Percentiles rank a stretch among this genome's conserved stretches.
Evolutionary conservation across 176 grass and related monocot species (phyloP).

Genomic region (Chloris gayana): DNA sequence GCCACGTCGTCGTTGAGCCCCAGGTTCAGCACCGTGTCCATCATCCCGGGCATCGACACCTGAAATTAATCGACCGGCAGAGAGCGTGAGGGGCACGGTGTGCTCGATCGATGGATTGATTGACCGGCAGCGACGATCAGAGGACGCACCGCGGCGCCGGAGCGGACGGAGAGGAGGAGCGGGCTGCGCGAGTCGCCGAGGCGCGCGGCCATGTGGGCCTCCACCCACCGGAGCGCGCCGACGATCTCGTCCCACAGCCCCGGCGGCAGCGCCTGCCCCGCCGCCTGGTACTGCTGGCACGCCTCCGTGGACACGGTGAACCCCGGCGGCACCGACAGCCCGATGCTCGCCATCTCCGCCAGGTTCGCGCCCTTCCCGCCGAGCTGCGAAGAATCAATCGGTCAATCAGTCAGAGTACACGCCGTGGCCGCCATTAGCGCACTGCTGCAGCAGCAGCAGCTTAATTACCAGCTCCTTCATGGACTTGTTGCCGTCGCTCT

Average conservation of each 20-base stretch:
- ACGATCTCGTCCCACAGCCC: constrained; percentile 90
- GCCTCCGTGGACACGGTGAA: constrained; percentile 99
- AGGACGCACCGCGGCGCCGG: constrained; percentile 69
- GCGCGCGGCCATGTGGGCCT: constrained; percentile 73
- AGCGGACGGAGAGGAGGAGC: constrained; percentile 97
- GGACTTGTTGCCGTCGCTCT: constrained; percentile 90
- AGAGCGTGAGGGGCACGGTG: background rate
- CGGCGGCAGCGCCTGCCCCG: constrained; percentile 53
- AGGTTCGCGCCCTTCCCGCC: constrained; percentile 97
- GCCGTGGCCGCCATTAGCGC: background rate
- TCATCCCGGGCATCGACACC: constrained; percentile 98
- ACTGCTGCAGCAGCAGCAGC: too few relatives aligned
- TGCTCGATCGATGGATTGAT: background rate
- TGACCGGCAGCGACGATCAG: background rate
- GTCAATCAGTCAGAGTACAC: background rate
- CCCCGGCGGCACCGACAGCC: constrained; percentile 95
- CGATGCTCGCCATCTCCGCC: constrained; percentile 99
- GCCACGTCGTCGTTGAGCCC: constrained; percentile 93
- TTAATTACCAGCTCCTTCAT: constrained; percentile 89
- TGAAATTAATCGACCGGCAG: too few relatives aligned
- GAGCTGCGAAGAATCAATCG: constrained; percentile 28
- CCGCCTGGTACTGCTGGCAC: constrained; percentile 87
- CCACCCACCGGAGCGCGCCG: constrained; percentile 67
- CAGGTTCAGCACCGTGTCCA: constrained; percentile 99
- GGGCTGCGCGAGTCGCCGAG: constrained; percentile 74